Conservation (phyloP, 345 rosid genomes). For the Lumnitzera racemosa region DNA sequence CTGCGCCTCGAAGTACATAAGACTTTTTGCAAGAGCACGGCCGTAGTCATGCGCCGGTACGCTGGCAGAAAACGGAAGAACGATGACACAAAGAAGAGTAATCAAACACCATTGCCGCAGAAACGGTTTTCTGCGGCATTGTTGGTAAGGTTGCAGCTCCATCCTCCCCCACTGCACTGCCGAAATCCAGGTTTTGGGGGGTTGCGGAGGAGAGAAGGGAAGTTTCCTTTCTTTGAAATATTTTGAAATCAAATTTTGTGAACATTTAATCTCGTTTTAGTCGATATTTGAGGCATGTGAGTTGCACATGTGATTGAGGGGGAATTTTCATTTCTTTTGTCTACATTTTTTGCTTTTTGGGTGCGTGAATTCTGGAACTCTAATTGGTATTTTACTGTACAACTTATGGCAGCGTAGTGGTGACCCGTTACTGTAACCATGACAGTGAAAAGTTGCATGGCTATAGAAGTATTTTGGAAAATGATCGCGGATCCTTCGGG, state of each 20-base stretch:
- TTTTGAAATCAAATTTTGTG: neutral
- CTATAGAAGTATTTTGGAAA: too few relatives aligned
- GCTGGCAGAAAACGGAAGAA: constrained; percentile 7
- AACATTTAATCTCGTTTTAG: too few relatives aligned
- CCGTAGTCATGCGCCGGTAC: constrained; percentile 37
- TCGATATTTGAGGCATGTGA: too few relatives aligned
- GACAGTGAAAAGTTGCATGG: too few relatives aligned
- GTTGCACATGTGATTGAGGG: too few relatives aligned
- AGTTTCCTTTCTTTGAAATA: neutral
- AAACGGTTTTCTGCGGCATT: neutral
- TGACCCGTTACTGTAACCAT: too few relatives aligned
- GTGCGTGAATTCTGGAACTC: too few relatives aligned
- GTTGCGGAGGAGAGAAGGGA: neutral
- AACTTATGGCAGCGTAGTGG: too few relatives aligned
- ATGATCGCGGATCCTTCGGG: too few relatives aligned
- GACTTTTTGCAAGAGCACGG: constrained; percentile 79
- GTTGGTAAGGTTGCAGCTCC: neutral
- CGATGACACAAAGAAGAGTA: constrained; percentile 1
- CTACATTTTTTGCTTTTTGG: too few relatives aligned
- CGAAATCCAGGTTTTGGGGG: constrained; percentile 3
- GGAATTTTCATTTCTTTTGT: too few relatives aligned
- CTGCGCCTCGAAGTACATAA: constrained; percentile 88
- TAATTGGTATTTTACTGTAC: too few relatives aligned
- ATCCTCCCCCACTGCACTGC: constrained; percentile 12
- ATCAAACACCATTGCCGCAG: neutral